A percentile compares a stretch with the other conserved stretches of the same genome.
phyloP scores from a whole-genome alignment of 495 filamentous ascomycete genomes.

The Antarctomyces pellizariae region DNA sequence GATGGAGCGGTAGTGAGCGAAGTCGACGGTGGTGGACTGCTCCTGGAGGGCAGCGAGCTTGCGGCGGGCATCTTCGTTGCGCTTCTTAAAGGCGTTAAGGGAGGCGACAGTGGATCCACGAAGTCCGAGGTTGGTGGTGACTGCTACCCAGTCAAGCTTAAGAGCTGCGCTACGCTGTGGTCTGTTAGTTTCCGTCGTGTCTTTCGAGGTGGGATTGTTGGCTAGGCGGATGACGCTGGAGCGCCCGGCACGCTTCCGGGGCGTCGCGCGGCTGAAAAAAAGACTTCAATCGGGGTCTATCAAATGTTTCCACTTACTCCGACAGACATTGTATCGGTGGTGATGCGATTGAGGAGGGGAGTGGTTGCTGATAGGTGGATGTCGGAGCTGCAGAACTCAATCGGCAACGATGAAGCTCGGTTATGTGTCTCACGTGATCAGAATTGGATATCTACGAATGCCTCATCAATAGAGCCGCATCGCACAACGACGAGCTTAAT shows the following conservation, averaged over 20 bases:
- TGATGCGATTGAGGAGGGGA: constrained; percentile 19
- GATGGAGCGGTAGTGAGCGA: constrained; percentile 66
- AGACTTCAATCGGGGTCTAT: constrained; percentile 5
- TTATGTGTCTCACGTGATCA: no score
- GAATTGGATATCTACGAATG: no score
- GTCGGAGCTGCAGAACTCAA: no score
- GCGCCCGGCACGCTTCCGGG: constrained; percentile 1
- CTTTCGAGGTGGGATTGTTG: not conserved
- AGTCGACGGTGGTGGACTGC: constrained; percentile 68
- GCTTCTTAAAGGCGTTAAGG: constrained; percentile 94
- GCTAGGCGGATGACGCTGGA: constrained; percentile 1
- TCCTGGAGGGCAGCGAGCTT: constrained; percentile 60
- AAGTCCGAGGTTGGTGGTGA: constrained; percentile 79
- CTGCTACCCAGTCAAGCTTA: constrained; percentile 96
- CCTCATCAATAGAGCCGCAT: no score
- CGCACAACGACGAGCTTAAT: no score
- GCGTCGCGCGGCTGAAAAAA: not conserved
- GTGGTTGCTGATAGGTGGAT: constrained; percentile 21
- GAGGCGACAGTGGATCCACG: constrained; percentile 78
- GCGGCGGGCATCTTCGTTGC: constrained; percentile 95
- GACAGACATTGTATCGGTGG: constrained; percentile 53
- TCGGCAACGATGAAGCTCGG: no score
- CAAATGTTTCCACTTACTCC: constrained; percentile 40
- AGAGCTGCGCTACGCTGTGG: constrained; percentile 85
- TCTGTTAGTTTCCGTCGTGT: constrained; percentile 7